Percentiles rank a stretch among this genome's conserved stretches.
phyloP scores from a whole-genome alignment of 2,329 filamentous ascomycete species.

The Ceratocystis alfenasii region DNA sequence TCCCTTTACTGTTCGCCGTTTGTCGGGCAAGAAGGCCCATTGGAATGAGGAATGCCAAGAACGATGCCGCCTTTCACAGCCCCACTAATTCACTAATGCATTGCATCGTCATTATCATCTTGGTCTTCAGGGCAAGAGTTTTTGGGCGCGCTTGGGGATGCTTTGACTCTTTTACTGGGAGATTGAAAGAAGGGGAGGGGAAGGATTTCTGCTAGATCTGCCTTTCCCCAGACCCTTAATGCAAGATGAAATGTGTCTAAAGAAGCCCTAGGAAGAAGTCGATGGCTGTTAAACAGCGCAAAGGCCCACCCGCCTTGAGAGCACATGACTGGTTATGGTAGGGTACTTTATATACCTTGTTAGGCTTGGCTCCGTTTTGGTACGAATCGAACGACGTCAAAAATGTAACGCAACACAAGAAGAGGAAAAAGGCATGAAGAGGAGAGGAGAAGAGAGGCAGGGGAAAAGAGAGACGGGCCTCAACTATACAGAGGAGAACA shows the following conservation, averaged over 20 bases:
- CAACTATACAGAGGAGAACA: neutral
- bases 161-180: neutral
- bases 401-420: conserved; percentile 1
- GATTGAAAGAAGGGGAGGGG: neutral
- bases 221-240: neutral
- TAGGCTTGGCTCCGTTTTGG: conserved; percentile 5
- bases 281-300: neutral
- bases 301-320: neutral
- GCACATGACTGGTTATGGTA: neutral
- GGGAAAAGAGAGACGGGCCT: neutral
- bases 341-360: too few species aligned
- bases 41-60: conserved; percentile 7
- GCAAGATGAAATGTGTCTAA: neutral
- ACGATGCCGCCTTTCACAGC: conserved; percentile 2
- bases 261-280: neutral
- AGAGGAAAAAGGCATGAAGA: neutral
- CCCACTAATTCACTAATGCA: neutral
- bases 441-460: neutral
- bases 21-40: neutral
- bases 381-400: conserved; percentile 8
- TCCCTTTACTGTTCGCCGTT: neutral
- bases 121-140: neutral
- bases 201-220: neutral
- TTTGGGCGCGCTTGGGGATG: neutral
- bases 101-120: conserved; percentile 4